Evolutionary conservation across 768 basidiomycete species (phyloP).

Genomic region (Neoboletus magnificus): DNA sequence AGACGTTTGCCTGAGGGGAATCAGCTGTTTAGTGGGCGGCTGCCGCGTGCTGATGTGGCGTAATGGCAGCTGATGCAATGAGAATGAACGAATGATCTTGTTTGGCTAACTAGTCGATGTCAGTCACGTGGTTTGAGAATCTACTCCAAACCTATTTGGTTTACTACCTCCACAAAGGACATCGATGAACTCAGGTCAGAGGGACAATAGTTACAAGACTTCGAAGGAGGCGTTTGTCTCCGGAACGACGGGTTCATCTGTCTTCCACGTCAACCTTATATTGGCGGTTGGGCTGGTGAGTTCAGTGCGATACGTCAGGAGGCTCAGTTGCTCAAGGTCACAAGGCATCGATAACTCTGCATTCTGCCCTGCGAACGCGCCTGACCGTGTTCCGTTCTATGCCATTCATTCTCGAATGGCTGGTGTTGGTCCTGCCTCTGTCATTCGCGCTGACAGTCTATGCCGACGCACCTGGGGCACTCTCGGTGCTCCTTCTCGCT

Average conservation of each 20-base stretch:
- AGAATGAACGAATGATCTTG: too few relatives aligned
- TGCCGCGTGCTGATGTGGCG: neutral
- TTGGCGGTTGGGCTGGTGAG: conserved; percentile 64
- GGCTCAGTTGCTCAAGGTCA: conserved; percentile 17
- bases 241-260: conserved; percentile 64
- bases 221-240: conserved; percentile 84
- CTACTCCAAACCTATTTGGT: neutral
- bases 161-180: too few relatives aligned
- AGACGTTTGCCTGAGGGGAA: conserved; percentile 27
- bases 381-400: conserved; percentile 36
- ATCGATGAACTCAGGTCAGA: conserved; percentile 8
- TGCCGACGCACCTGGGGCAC: conserved; percentile 51
- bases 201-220: conserved; percentile 53
- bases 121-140: conserved; percentile 15
- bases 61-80: too few relatives aligned
- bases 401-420: conserved; percentile 51
- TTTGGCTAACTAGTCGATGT: too few relatives aligned
- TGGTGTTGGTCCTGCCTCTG: conserved; percentile 70
- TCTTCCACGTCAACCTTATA: conserved; percentile 65
- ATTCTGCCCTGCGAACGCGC: conserved; percentile 57
- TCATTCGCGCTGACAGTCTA: conserved; percentile 78
- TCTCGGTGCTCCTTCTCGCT: conserved; percentile 48
- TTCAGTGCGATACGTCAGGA: conserved; percentile 9
- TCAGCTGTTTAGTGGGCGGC: neutral
- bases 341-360: conserved; percentile 70